Conservation (phyloP, 2,329 filamentous ascomycete genomes). For the Microcyclospora tardicrescens region DNA sequence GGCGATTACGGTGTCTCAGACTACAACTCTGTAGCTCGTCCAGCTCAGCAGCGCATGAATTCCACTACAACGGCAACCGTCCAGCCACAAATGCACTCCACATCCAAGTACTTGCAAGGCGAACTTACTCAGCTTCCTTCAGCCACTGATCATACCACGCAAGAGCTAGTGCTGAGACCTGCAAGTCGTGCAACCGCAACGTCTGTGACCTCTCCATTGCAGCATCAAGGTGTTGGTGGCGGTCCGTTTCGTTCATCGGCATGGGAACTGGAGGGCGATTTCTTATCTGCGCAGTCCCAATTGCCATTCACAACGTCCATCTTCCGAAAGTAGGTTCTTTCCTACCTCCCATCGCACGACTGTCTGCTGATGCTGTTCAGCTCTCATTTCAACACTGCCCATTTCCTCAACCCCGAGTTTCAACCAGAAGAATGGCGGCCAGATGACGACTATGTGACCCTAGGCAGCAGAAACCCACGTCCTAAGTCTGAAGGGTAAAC, state of each 20-base stretch:
- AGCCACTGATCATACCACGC: conserved; percentile 18
- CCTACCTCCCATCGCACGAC: not conserved
- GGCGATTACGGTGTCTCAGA: conserved; percentile 13
- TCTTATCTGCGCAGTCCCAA: conserved; percentile 26
- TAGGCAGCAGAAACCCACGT: conserved; percentile 16
- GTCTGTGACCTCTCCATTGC: conserved; percentile 9
- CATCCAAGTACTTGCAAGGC: conserved; percentile 14
- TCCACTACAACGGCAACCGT: conserved; percentile 12
- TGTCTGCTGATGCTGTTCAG: conserved; percentile 18
- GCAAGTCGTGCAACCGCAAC: conserved; percentile 12
- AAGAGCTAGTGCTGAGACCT: conserved; percentile 18
- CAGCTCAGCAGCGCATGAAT: conserved; percentile 12
- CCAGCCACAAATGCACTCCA: conserved; percentile 17
- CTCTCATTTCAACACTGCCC: conserved; percentile 39
- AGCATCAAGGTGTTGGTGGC: conserved; percentile 16
- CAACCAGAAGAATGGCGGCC: conserved; percentile 41
- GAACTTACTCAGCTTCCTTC: conserved; percentile 16
- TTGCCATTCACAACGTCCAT: conserved; percentile 36
- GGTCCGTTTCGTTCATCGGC: conserved; percentile 34
- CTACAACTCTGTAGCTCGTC: conserved; percentile 4
- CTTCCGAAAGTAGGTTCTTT: conserved; percentile 28
- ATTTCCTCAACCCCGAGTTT: conserved; percentile 40
- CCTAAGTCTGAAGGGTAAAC: conserved; percentile 9
- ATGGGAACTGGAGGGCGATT: conserved; percentile 32
- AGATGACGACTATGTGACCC: conserved; percentile 32